Conservation (phyloP, 1,284 basidiomycete species). For the Chalciporus sp. region DNA sequence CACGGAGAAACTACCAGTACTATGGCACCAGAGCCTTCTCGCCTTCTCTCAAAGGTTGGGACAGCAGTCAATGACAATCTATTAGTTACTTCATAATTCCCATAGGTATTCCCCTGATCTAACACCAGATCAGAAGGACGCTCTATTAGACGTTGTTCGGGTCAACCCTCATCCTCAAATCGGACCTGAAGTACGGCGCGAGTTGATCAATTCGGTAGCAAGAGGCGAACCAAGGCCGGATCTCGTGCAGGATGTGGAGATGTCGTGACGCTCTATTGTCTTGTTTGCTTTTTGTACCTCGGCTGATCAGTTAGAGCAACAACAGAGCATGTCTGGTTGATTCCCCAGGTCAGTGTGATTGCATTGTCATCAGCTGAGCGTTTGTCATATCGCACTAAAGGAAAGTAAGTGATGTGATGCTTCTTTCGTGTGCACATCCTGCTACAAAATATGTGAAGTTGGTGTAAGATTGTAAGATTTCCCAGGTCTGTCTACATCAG, state of each 20-base stretch:
- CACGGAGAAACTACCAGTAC: slow-evolving; percentile 82
- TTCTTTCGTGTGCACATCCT: neutral
- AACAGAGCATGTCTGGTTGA: neutral
- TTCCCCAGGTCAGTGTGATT: neutral
- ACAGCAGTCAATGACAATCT: slow-evolving; percentile 4
- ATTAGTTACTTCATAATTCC: slow-evolving; percentile 1
- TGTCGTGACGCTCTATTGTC: slow-evolving; percentile 44
- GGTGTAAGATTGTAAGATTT: neutral
- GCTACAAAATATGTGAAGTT: neutral
- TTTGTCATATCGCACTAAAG: neutral
- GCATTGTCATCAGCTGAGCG: neutral
- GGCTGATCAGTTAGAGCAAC: neutral
- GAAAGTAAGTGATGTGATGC: neutral
- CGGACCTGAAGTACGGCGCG: slow-evolving; percentile 87
- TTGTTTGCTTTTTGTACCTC: neutral
- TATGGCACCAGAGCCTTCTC: slow-evolving; percentile 98
- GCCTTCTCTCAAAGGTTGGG: slow-evolving; percentile 90
- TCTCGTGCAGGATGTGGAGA: slow-evolving; percentile 57
- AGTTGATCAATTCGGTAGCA: slow-evolving; percentile 74
- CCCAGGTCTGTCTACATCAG: neutral
- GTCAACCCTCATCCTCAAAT: slow-evolving; percentile 90
- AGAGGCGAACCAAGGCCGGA: slow-evolving; percentile 67
- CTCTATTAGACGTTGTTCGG: slow-evolving; percentile 91
- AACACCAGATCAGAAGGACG: slow-evolving; percentile 97
- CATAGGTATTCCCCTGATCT: slow-evolving; percentile 92